A percentile compares a stretch with the other conserved stretches of the same genome.
Conservation (phyloP, 768 basidiomycete species). For the Termitomyces sp. region DNA sequence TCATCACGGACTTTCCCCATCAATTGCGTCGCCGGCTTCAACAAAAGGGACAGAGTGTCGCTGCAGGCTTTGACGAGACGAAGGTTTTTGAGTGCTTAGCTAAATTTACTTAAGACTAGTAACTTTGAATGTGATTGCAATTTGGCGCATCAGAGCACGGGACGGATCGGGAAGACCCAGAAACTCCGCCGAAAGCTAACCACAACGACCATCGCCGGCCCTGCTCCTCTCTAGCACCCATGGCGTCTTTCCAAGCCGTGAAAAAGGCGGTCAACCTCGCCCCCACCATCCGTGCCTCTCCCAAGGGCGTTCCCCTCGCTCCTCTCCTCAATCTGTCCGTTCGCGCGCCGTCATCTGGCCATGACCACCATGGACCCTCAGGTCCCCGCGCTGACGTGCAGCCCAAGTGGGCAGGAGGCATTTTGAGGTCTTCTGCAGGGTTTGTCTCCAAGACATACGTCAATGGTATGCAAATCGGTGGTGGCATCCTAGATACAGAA, state of each 20-base stretch:
- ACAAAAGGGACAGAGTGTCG: slow-evolving; percentile 44
- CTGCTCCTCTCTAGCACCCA: slow-evolving; percentile 30
- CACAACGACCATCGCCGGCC: slow-evolving; percentile 16
- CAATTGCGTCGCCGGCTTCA: slow-evolving; percentile 51
- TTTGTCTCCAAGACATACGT: slow-evolving; percentile 60
- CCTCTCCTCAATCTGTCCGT: slow-evolving; percentile 70
- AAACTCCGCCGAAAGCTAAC: slow-evolving; percentile 27
- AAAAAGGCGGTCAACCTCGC: slow-evolving; percentile 81
- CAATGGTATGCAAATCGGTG: slow-evolving; percentile 42
- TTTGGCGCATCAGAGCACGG: slow-evolving; percentile 14
- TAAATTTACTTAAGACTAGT: slow-evolving; percentile 6
- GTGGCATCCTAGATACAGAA: slow-evolving; percentile 3
- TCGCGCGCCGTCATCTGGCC: slow-evolving; percentile 53
- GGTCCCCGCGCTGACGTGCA: slow-evolving; percentile 57
- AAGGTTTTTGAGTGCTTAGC: slow-evolving; percentile 56
- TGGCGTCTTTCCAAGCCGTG: slow-evolving; percentile 67
- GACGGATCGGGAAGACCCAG: slow-evolving; percentile 38
- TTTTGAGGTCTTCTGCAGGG: slow-evolving; percentile 43
- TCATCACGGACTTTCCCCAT: slow-evolving; percentile 73
- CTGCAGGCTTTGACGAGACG: slow-evolving; percentile 53
- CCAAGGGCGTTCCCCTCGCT: slow-evolving; percentile 75
- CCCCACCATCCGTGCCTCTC: slow-evolving; percentile 73
- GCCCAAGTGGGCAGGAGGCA: slow-evolving; percentile 57
- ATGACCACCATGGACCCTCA: slow-evolving; percentile 51
- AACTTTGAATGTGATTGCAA: not conserved